Conservation (phyloP, 129 eudicot species). For the Smallanthus sonchifolius region DNA sequence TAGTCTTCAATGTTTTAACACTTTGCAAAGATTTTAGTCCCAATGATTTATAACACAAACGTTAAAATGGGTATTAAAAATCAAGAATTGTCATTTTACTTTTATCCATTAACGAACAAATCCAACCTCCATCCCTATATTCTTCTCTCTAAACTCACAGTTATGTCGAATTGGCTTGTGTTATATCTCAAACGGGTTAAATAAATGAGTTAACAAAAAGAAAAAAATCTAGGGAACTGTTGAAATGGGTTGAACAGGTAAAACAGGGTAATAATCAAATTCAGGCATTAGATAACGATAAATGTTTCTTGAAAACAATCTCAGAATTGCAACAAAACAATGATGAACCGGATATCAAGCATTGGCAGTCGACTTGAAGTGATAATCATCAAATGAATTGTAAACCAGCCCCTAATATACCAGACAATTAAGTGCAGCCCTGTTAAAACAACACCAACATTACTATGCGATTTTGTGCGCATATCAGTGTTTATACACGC, state of each 20-base stretch:
- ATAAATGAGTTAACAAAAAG: no score
- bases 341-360: slow-evolving; percentile 19
- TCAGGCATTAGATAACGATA: no score
- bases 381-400: slow-evolving; percentile 46
- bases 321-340: not conserved
- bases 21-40: no score
- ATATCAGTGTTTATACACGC: not conserved
- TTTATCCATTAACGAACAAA: no score
- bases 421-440: slow-evolving; percentile 39
- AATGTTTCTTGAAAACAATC: not conserved
- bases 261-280: no score
- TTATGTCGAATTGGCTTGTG: not conserved
- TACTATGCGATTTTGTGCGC: not conserved
- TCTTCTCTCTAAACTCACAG: no score
- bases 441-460: slow-evolving; percentile 17
- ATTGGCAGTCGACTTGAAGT: slow-evolving; percentile 45
- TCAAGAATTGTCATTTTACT: no score
- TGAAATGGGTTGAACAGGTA: not conserved
- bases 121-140: no score
- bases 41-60: no score
- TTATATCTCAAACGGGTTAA: not conserved
- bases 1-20: no score
- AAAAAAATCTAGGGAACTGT: not conserved
- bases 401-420: slow-evolving; percentile 56
- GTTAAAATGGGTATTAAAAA: no score